Evolutionary conservation across 805 yeast species (phyloP).

Genomic region (Zygoascus biomembranicola): DNA sequence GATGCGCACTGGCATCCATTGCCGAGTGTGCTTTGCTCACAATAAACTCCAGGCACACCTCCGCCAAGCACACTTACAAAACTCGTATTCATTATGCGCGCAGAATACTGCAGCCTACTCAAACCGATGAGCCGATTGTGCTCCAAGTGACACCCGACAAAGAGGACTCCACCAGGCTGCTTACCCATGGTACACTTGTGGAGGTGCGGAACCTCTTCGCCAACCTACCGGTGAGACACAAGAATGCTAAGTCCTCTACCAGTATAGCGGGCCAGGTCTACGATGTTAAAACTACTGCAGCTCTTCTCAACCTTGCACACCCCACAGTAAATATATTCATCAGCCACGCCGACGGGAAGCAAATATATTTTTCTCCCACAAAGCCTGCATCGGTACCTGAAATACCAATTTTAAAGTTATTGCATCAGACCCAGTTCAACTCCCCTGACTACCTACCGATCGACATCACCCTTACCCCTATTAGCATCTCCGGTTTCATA

Average conservation of each 20-base stretch:
- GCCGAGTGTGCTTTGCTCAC: constrained; percentile 32
- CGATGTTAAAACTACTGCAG: constrained; percentile 3
- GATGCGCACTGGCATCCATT: constrained; percentile 46
- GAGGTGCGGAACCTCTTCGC: constrained; percentile 16
- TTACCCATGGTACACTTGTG: constrained; percentile 17
- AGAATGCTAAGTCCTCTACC: neutral
- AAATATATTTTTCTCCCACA: neutral
- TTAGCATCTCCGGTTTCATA: neutral
- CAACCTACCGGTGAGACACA: constrained; percentile 20
- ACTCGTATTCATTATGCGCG: constrained; percentile 9
- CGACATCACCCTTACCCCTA: neutral
- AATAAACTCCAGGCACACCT: constrained; percentile 34
- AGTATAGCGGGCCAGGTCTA: neutral
- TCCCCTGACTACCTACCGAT: neutral
- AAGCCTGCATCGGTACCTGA: neutral
- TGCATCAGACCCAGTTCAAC: neutral
- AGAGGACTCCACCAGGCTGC: neutral
- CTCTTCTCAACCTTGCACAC: constrained; percentile 2
- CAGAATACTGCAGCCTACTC: neutral
- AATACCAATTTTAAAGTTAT: neutral
- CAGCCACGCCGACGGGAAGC: neutral
- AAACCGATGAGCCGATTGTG: neutral
- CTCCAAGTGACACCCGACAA: neutral
- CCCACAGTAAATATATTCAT: constrained; percentile 5
- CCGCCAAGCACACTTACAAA: constrained; percentile 8